Evolutionary conservation across 192 early-diverging fungal genomes (phyloP), one percentile per base, ranked within the genome.

Genomic region (Entomortierella lignicola): DNA sequence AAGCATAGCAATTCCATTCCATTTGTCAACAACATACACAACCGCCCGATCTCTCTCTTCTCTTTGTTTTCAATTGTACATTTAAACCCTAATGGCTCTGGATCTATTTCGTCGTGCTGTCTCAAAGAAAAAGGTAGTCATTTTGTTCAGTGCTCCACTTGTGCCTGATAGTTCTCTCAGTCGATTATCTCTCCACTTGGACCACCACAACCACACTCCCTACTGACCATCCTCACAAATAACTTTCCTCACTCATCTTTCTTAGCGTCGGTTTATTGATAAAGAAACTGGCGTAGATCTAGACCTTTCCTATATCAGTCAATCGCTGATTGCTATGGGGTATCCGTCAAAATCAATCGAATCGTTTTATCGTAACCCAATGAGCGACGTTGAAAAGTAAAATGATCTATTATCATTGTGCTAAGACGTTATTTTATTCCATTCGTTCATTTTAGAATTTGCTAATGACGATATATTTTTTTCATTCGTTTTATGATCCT

Each of bases 341-440:
- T 91, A 77, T 43, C 89, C 89, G 25, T 81, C 87, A n/a, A 73
- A 81, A 25, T 80, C 82, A 2, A 11, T 88, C 11, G 88, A 88
- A 51, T 64, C 85, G 1, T 62, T 91, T 20, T 91, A 86, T 48
- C 84, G 89, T 13, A 91, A 91, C 61, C 50, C 82, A 3, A 73
- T 83, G 61, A 58, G 55, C 25, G 72, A 89, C n/a, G 88, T 91
- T n/a, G 84, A 85, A 60, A 83, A 60, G 88, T 87, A n/a, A n/a
- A 83, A 77, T 25, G 32, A 4, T 2, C 17, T n/a, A 25, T 17
- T 11, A 12, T 13, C 21, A 18, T 41, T 25, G 4, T 32, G 4
- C 42, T 47, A 12, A 15, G 15, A 47, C 15, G 15, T 4, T 20
- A 3, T 20, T 26, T 31, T 32, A 18, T 41, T 8, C 23, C 13